Evolutionary conservation across 2,329 filamentous ascomycete species (phyloP).

Genomic region (Cyanodermella asteris): DNA sequence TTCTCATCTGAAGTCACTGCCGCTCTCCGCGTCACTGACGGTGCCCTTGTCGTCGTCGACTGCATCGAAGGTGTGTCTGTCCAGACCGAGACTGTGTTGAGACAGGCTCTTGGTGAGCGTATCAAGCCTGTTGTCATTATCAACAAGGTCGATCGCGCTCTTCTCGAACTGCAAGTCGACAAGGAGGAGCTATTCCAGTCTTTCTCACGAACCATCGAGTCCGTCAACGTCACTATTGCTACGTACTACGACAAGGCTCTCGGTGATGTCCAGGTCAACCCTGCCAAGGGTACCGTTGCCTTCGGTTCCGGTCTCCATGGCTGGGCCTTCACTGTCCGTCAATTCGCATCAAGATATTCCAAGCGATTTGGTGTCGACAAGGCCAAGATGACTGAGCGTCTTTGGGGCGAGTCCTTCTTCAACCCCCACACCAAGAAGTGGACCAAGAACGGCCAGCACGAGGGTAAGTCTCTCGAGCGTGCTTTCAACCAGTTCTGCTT

Average conservation of each 20-base stretch:
- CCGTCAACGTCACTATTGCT: constrained; percentile 98
- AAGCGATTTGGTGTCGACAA: constrained; percentile 99
- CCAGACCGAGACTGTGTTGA: constrained; percentile 98
- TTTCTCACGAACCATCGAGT: constrained; percentile 98
- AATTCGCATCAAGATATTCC: constrained; percentile 87
- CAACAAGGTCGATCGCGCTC: constrained; percentile 99
- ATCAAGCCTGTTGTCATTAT: constrained; percentile 99
- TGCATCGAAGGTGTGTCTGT: constrained; percentile 99
- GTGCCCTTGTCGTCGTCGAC: constrained; percentile 98
- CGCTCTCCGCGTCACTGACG: constrained; percentile 97
- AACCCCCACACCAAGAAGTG: constrained; percentile 99
- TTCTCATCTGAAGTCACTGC: constrained; percentile 99
- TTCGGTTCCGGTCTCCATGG: constrained; percentile 99
- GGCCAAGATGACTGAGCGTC: constrained; percentile 99
- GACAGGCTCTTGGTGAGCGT: constrained; percentile 97
- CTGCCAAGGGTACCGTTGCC: constrained; percentile 89
- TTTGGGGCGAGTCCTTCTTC: constrained; percentile 99
- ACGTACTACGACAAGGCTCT: constrained; percentile 95
- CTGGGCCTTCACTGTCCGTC: constrained; percentile 97
- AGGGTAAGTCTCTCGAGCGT: constrained; percentile 84
- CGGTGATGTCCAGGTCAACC: constrained; percentile 97
- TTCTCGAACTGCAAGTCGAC: constrained; percentile 93
- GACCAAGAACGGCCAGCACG: constrained; percentile 66
- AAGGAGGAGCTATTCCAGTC: constrained; percentile 99
- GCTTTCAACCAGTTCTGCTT: constrained; percentile 99